phyloP scores from a whole-genome alignment of 768 basidiomycete species.

The Kwoniella sp. region DNA sequence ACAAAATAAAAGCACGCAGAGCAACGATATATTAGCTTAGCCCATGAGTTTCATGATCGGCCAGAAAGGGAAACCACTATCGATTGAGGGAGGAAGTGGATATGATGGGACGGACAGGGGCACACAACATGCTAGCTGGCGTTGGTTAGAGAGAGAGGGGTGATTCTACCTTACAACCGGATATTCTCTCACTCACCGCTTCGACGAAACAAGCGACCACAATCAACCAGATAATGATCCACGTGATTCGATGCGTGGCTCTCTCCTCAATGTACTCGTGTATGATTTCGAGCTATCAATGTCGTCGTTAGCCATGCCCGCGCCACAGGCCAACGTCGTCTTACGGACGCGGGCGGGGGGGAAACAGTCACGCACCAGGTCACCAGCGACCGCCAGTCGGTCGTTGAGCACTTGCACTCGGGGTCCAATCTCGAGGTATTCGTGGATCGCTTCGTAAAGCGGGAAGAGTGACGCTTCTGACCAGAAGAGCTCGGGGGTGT shows the following conservation, averaged over 20 bases:
- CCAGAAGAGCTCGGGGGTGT: slow-evolving; percentile 94
- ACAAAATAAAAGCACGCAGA: neutral
- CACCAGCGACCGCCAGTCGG: slow-evolving; percentile 80
- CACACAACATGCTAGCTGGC: neutral
- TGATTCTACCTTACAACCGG: neutral
- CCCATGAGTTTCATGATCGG: too few relatives aligned
- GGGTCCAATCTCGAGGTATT: slow-evolving; percentile 88
- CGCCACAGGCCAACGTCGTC: too few relatives aligned
- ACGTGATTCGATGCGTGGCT: slow-evolving; percentile 88
- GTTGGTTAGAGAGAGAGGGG: neutral
- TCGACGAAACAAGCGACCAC: slow-evolving; percentile 87
- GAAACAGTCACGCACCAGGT: slow-evolving; percentile 64
- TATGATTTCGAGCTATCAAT: slow-evolving; percentile 75
- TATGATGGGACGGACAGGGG: too few relatives aligned
- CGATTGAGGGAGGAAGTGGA: too few relatives aligned
- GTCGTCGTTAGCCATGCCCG: slow-evolving; percentile 47
- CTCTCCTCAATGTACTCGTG: slow-evolving; percentile 89
- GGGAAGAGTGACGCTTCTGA: slow-evolving; percentile 85
- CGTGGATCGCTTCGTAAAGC: slow-evolving; percentile 87
- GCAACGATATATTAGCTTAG: too few relatives aligned
- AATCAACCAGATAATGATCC: slow-evolving; percentile 83
- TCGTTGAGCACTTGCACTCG: slow-evolving; percentile 85
- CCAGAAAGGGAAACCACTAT: too few relatives aligned
- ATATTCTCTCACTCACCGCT: slow-evolving; percentile 59
- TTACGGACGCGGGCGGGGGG: neutral